Base-by-base conservation (phyloP, 306 rosid species). In the Ceratonia siliqua region DNA sequence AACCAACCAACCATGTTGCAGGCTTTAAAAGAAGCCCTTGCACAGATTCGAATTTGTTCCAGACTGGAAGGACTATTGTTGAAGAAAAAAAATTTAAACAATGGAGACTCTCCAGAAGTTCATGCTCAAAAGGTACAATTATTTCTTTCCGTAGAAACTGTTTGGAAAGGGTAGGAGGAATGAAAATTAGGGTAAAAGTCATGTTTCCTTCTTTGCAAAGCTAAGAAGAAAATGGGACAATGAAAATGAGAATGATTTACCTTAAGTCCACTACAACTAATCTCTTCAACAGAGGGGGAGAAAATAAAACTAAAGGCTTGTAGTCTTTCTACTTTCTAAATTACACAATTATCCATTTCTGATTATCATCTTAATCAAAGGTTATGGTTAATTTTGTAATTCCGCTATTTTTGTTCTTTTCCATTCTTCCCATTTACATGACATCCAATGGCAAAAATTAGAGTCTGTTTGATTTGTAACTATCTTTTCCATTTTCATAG, bases 11-110 rank as follows among this genome's bases (percentile, higher is more conserved):
- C 38, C 45, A 56, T 85, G 70, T 81, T 75, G 53, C 86, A 95
- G 99, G 93, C 89, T 72, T 84, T 95, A 61, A 92, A 86, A 87
- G 81, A 72, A 72, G 96, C 98, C 58, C 97, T 87, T 59, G 88
- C 92, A 61, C 89, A 87, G 72, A 84, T 92, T 77, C 88, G 98
- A 82, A 83, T 87, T 64, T 95, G 98, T 85, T 90, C 99, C 81
- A 85, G 83, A 78, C 80, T 95, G 68, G 98, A 95, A 86, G 98
- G 85, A 54, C 89, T 95, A 71, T 62, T 95, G 75, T 84, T 90
- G 68, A 86, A 86, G 90, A 95, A 90, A 85, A 86, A 83, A 70
- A 59, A 30, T 71, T 62, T 90, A 59, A 89, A 77, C 87, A 82
- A 64, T 65, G 97, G 99, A 81, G 98, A 95, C 68, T 81, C 96